Evolutionary conservation across 768 basidiomycete genomes (phyloP), one percentile per base, ranked within the genome.

Genomic region (Boletus coccyginus): DNA sequence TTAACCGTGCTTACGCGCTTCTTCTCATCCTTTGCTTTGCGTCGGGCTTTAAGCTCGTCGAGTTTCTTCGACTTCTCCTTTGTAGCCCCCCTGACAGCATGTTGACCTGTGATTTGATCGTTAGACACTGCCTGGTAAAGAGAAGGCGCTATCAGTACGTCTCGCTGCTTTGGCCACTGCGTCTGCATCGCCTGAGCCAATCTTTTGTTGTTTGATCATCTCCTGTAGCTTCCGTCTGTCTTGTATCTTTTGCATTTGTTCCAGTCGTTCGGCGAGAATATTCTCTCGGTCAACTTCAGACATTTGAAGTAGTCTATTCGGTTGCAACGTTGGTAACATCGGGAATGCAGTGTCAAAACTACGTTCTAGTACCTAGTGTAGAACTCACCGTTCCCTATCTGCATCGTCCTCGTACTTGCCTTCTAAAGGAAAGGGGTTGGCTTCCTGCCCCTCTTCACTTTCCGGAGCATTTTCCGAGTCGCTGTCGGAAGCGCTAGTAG

Each of bases 221-320:
- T 86, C 81, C 31, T 87, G 84, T 10, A 97, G 73, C 62, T 86
- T 81, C 46, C 81, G 78, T 61, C 84, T 82, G 73, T 92, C 89
- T 57, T 83, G 79, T 46, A 84, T 77, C 59, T 84, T 81, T 70
- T 92, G 89, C 74, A 87, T 83, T 72, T 93, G 85, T 57, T 94
- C 94, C 35, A 82, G 75, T 9, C 96, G 86, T 57, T 83, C 77
- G 0, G 90, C 88, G 21, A 98, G 78, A 48, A 93, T 88, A 35
- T 83, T 84, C 71, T 98, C 96, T 52, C 96, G 85, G 57, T 94
- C 88, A 63, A 97, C 81, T 73, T 98, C 96, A 39, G 87, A 81
- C 82, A 96, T 78, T 24, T 77, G 71, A 65, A 92, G 75, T 33
- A 98, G 77, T 50, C 95, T 98, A 67, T 57, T 59, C 27, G 39